These are phyloP conservation scores for Daldinia vernicosa DNA, from an alignment of 495 filamentous ascomycete genomes.

Conservation along the genomic window DNA sequence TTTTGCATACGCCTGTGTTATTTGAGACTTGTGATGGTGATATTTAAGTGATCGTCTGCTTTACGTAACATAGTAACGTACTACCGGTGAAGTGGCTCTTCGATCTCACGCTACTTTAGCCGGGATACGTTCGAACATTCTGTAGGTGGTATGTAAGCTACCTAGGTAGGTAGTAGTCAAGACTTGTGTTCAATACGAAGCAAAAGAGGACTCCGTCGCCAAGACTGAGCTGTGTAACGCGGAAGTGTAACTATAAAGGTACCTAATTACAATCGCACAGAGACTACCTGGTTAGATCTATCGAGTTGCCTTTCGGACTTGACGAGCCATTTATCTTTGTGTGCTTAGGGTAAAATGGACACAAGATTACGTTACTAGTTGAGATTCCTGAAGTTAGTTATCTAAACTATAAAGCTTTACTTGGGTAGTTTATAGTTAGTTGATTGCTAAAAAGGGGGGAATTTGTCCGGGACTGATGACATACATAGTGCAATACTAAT, in stretches of 20 bases:
- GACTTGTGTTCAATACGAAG: not conserved
- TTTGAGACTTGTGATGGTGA: not conserved
- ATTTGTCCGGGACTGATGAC: too few species aligned
- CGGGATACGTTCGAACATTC: not conserved
- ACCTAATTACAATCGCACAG: not conserved
- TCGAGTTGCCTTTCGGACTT: not conserved
- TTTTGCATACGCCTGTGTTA: not conserved
- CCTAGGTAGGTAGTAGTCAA: not conserved
- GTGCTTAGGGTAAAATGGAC: not conserved
- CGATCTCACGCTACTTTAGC: not conserved
- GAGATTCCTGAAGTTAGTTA: not conserved
- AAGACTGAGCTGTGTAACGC: not conserved
- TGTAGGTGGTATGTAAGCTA: not conserved
- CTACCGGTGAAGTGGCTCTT: not conserved
- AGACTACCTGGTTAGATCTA: constrained; percentile 1
- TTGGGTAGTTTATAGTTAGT: too few species aligned
- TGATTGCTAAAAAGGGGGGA: not conserved
- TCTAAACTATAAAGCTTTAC: not conserved
- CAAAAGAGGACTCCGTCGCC: not conserved
- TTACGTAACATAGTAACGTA: not conserved
- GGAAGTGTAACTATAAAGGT: too few species aligned
- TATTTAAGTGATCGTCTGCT: not conserved
- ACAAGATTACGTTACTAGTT: not conserved
- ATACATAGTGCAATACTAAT: too few species aligned
- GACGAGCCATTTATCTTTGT: not conserved